Evolutionary conservation across 2,329 filamentous ascomycete genomes (phyloP), one percentile per base, ranked within the genome.

Genomic region (Pseudogymnoascus sp.): DNA sequence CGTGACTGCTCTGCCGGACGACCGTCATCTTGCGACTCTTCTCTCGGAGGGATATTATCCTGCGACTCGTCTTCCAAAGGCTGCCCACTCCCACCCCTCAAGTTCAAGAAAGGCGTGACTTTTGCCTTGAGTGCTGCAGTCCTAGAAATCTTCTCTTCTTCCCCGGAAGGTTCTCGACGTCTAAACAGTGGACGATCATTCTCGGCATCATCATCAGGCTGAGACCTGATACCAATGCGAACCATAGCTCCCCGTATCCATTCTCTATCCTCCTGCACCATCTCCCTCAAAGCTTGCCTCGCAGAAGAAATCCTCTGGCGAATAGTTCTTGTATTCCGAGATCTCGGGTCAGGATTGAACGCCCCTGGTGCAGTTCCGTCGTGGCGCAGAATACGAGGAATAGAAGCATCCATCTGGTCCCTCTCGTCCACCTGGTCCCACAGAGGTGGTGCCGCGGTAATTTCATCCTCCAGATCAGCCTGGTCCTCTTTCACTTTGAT

Each of bases 271-370:
- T 54, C 47, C 12, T 33, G n/a, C n/a, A 33, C 47, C 4, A 18
- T 11, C 18, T 54, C 47, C n/a, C 47, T 33, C 7, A 54, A n/a
- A 1, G 25, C n/a, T 8, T 54, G 47, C 16, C 47, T 54, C 28
- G 8, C 47, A 54, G 47, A 54, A 33, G 47, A 25, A 54, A 54
- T 12, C 16, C 47, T n/a, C 47, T 54, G 47, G 47, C 47, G 47
- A 3, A 54, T 33, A 18, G 47, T 33, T 12, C 47, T 54, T 33
- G 47, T 54, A 54, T 54, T 54, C n/a, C 47, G 25, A 18, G 47
- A 6, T 2, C 9, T 6, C 9, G 47, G 47, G n/a, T 54, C 47
- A 8, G 47, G 28, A 33, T 54, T 54, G 6, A 54, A 33, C 28
- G n/a, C 25, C 8, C 47, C 47, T 33, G 28, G 47, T 50, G 14